Evolutionary conservation across 2,329 filamentous ascomycete genomes (phyloP).

Genomic region (Talaromyces sp.): DNA sequence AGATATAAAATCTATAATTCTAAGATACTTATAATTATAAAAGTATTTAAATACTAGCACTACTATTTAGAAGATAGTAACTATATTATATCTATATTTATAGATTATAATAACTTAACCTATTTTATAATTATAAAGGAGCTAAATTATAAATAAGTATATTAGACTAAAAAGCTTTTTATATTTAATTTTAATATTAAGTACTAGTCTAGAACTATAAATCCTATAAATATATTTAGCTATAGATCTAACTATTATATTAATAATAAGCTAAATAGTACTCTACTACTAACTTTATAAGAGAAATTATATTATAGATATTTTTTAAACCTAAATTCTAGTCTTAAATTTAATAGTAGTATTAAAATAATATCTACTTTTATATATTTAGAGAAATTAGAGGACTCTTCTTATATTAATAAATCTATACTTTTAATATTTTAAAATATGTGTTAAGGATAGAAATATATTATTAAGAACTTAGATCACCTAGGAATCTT

Average conservation of each 20-base stretch:
- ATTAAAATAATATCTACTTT: not conserved
- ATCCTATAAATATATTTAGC: not conserved
- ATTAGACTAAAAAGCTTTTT: not conserved
- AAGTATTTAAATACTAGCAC: too few relatives aligned
- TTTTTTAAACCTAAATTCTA: not conserved
- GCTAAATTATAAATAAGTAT: not conserved
- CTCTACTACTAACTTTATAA: not conserved
- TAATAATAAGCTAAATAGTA: not conserved
- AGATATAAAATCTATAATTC: too few relatives aligned
- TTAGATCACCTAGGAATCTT: not conserved
- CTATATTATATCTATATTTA: not conserved
- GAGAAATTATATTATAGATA: not conserved
- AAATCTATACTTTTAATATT: not conserved
- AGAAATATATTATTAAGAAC: not conserved
- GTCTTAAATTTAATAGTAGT: not conserved
- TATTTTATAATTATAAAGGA: conserved; percentile 6
- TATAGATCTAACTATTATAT: not conserved
- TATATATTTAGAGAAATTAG: not conserved
- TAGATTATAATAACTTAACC: conserved; percentile 4
- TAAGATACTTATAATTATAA: too few relatives aligned
- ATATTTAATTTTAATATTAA: conserved; percentile 6
- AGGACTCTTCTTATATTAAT: not conserved
- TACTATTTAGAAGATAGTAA: not conserved
- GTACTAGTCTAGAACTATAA: not conserved
- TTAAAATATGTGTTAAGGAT: not conserved